Evolutionary conservation across 1,139 yeast species (phyloP).

Genomic region (Entelexis sorbosivorans): DNA sequence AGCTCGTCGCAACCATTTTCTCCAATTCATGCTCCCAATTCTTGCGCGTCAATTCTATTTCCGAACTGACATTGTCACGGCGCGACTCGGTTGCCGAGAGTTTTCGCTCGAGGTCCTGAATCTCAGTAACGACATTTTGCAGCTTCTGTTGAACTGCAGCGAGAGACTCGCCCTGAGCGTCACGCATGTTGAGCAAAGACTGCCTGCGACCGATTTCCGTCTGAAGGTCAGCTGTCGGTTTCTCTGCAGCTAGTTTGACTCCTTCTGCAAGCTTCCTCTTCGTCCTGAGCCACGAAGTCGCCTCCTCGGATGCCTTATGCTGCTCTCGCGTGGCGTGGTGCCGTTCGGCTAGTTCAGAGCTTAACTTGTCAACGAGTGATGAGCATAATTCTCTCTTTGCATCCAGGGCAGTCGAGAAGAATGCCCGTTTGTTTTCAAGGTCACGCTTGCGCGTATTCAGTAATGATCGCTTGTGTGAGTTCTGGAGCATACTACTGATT

Average conservation of each 20-base stretch:
- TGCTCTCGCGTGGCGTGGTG: background rate
- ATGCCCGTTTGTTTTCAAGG: background rate
- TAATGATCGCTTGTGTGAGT: background rate
- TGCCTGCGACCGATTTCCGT: conserved; percentile 5
- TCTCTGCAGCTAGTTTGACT: background rate
- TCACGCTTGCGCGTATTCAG: background rate
- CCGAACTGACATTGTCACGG: conserved; percentile 1
- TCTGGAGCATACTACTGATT: background rate
- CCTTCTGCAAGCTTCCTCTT: conserved; percentile 2
- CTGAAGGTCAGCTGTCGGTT: background rate
- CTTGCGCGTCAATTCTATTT: conserved; percentile 27
- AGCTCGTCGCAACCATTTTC: conserved; percentile 42
- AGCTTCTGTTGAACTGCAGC: conserved; percentile 5
- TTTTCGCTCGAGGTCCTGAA: conserved; percentile 8
- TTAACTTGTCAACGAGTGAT: background rate
- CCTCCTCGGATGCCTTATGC: background rate
- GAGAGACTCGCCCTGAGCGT: conserved; percentile 2
- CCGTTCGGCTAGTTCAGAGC: background rate
- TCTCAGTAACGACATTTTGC: background rate
- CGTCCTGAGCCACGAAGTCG: conserved; percentile 7
- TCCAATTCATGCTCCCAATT: conserved; percentile 54
- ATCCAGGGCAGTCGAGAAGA: background rate
- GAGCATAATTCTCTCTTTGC: background rate
- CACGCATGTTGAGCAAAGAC: conserved; percentile 1
- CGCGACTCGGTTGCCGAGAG: conserved; percentile 7